Conservation (phyloP, 2,329 filamentous ascomycete genomes). For the Furcasterigmium sp. region DNA sequence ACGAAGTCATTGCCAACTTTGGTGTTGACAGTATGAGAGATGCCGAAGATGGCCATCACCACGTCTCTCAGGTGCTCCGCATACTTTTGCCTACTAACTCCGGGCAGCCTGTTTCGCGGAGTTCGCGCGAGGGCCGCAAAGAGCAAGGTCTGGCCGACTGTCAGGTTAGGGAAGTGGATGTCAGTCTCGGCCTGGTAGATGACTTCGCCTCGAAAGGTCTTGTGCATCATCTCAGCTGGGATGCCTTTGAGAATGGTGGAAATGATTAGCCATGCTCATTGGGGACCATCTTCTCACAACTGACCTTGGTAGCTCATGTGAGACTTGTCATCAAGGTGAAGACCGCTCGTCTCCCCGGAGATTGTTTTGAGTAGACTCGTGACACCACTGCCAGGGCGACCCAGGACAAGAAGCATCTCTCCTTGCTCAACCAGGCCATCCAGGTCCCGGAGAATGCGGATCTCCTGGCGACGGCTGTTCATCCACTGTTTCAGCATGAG, state of each 20-base stretch:
- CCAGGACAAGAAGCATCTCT: slow-evolving; percentile 30
- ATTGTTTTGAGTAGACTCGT: slow-evolving; percentile 54
- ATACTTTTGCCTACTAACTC: slow-evolving; percentile 48
- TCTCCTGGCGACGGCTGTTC: slow-evolving; percentile 22
- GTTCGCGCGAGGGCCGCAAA: slow-evolving; percentile 60
- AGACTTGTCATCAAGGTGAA: slow-evolving; percentile 38
- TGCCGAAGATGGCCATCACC: slow-evolving; percentile 57
- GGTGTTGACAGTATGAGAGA: slow-evolving; percentile 55
- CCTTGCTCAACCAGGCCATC: slow-evolving; percentile 46
- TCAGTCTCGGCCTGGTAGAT: slow-evolving; percentile 63
- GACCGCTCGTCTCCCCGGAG: slow-evolving; percentile 44
- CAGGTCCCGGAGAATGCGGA: slow-evolving; percentile 46
- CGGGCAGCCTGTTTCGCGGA: slow-evolving; percentile 54
- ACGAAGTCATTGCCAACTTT: slow-evolving; percentile 58
- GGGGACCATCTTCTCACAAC: neutral
- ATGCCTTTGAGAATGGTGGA: slow-evolving; percentile 14
- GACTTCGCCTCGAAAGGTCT: slow-evolving; percentile 46
- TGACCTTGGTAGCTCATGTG: slow-evolving; percentile 48
- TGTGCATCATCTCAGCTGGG: slow-evolving; percentile 27
- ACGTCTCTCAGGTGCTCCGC: slow-evolving; percentile 30
- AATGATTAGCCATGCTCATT: neutral
- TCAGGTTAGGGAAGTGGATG: slow-evolving; percentile 60
- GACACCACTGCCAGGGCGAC: slow-evolving; percentile 48
- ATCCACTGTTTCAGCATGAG: slow-evolving; percentile 15
- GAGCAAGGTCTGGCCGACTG: slow-evolving; percentile 56